Evolutionary conservation across 2,329 filamentous ascomycete genomes (phyloP).

Genomic region (Sporothrix mexicana): DNA sequence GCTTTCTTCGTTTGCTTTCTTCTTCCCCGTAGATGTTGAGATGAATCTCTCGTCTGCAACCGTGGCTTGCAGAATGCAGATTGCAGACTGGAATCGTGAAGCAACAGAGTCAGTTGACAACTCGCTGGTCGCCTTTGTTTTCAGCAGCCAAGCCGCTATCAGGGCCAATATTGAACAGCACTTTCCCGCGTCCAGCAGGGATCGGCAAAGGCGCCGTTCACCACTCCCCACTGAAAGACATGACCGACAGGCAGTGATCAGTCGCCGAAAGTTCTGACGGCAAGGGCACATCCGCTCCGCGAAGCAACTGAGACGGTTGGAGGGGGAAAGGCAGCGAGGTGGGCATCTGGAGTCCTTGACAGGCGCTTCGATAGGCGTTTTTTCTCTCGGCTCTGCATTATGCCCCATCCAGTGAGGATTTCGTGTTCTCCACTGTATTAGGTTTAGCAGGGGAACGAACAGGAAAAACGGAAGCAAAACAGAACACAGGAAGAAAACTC

Average conservation of each 20-base stretch:
- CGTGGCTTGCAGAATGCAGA: not conserved
- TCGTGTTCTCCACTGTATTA: slow-evolving; percentile 34
- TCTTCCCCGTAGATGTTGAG: not conserved
- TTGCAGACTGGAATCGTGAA: not conserved
- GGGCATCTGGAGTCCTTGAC: not conserved
- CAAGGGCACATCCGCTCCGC: not conserved
- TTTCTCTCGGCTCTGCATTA: not conserved
- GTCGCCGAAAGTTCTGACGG: not conserved
- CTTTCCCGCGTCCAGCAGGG: not conserved
- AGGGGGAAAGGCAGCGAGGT: too few relatives aligned
- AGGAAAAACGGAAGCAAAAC: not conserved
- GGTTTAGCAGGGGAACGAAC: slow-evolving; percentile 23
- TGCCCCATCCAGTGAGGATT: not conserved
- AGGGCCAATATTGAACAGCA: not conserved
- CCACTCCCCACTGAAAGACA: not conserved
- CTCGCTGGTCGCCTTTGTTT: not conserved
- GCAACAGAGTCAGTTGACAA: too few relatives aligned
- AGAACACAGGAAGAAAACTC: not conserved
- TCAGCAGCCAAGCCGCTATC: slow-evolving; percentile 7
- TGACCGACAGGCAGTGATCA: not conserved
- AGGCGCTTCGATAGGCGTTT: slow-evolving; percentile 5
- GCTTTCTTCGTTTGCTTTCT: not conserved
- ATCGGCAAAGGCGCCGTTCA: not conserved
- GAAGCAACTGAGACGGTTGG: too few relatives aligned
- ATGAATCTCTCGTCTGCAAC: too few relatives aligned